Evolutionary conservation across 768 basidiomycete genomes (phyloP), one percentile per base, ranked within the genome.

Genomic region (Tubosaeta sp.): DNA sequence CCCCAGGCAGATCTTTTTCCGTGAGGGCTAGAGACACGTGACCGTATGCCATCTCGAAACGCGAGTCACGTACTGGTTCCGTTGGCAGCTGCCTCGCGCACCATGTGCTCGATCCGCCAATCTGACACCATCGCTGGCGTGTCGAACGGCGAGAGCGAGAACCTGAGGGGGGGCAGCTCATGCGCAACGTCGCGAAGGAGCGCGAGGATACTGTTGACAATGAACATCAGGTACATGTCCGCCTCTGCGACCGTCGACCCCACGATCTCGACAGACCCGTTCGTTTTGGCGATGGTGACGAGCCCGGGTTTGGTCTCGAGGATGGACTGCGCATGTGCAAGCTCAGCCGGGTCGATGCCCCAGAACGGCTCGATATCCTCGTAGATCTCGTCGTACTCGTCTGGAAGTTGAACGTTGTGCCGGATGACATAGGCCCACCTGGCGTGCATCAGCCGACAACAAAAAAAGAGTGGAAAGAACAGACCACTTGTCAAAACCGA

Each of bases 351-450:
- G 30, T 64, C 56, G 42, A 76, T 57, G 0, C 69, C 74, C 64
- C 65, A 71, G 56, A 65, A 73, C 0, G 70, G 68, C 22, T 68
- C 65, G 9, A 76, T 51, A 46, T 75, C 67, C 7, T 61, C 54
- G 48, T 65, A 57, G 44, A 77, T 76, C 52, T 75, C 73, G 58
- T 78, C 75, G 42, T 78, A 77, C 48, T 77, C 76, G 52, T 77
- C 77, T 14, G 69, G 71, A 1, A 77, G 64, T 38, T 67, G 70
- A 2, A 77, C 67, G 25, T 67, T 53, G 52, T 78, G 55, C 44
- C 57, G 55, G n/a, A 66, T 61, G 6, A 71, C 71, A 49, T 73
- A 78, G 19, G 65, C 54, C 76, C 75, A 77, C 75, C 74, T 69
- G 14, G 14, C 16, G 1, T 19, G 32, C n/a, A 13, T 19, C 2